Evolutionary conservation across 768 basidiomycete species (phyloP), one percentile per base, ranked within the genome.

Genomic region (Russula dissimulans): DNA sequence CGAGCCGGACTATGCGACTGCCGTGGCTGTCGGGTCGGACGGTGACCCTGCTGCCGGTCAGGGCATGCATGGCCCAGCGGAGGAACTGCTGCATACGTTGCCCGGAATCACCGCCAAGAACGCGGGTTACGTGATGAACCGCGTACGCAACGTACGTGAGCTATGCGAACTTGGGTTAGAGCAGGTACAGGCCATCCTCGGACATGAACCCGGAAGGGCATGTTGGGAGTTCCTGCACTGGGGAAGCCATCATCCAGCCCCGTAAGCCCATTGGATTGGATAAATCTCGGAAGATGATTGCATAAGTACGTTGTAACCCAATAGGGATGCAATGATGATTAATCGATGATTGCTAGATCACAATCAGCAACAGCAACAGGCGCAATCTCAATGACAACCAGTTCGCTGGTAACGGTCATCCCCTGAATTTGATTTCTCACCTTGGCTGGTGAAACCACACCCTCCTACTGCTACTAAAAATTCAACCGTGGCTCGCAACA

Each of bases 101-200:
- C 95, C 95, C 0, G 94, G 95, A 0, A 81, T 98, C 38, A 87
- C 81, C 6, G 82, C 81, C 39, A 91, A 92, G 75, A 95, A 93
- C 69, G 80, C 86, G 53, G 85, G 87, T 69, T 85, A 89, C 71
- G 85, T 98, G 50, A 89, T 88, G 85, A 80, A 78, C 66, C 85
- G 82, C 68, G 86, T 95, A n/a, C 74, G 76, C 65, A 92, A 81
- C 69, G 80, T 98, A 34, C 77, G 82, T 55, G 86, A 86, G 70
- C 71, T 97, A 57, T 89, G 87, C 66, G 81, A 78, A 69, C 73
- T 94, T 75, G 69, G 69, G 46, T 69, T 84, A 61, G 69, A 73
- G 59, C 75, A 84, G 57, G 79, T 97, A 49, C 85, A 91, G 71
- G 83, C 77, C 17, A 78, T 94, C 26, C 70, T 95, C 39, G 93